Base-by-base conservation (phyloP, 805 yeast species). In the Clavispora carvajalis region DNA sequence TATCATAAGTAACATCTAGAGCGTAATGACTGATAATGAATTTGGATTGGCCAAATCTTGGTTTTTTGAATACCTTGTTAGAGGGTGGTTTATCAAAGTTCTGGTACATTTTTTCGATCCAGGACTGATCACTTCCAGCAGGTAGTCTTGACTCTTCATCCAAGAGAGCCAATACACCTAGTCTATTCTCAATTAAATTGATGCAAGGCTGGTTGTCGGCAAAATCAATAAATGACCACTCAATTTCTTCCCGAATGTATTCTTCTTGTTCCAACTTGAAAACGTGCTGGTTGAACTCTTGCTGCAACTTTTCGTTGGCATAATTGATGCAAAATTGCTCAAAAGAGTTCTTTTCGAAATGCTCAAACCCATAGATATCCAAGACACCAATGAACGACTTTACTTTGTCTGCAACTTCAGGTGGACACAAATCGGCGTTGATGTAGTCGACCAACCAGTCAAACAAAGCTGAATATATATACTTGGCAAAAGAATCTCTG, bases 361-460 rank as follows among this genome's bases (percentile, higher is more conserved):
- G 97, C 65, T 91, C 99, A 62, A 91, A 91, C 18, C 99, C 99
- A 58, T 91, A 91, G 53, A 91, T 91, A 82, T 91, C 99, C 54
- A 91, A 74, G 22, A 91, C 98, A 62, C 99, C 99, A 55, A 91
- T 91, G 54, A 91, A 93, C 1, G 87, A 76, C 34, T 74, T 66
- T 40, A 82, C 74, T 26, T 79, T 65, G 18, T 69, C 67, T 30
- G 71, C 74, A 25, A 87, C 77, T 34, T 78, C 83, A 16, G 82
- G 80, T 2, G 91, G 81, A 57, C 93, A 85, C 55, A 91, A 74
- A 56, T 88, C 95, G 17, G 74, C 61, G 62, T 91, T 91, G 48
- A 89, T 85, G 51, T 80, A 81, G 37, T 76, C 80, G 18, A 90
- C 98, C 44, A 91, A 76, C 99, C 99, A 91, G 58, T 91, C 98